Evolutionary conservation across 2,329 filamentous ascomycete genomes (phyloP), one percentile per base, ranked within the genome.

Genomic region (Nakataea oryzae): DNA sequence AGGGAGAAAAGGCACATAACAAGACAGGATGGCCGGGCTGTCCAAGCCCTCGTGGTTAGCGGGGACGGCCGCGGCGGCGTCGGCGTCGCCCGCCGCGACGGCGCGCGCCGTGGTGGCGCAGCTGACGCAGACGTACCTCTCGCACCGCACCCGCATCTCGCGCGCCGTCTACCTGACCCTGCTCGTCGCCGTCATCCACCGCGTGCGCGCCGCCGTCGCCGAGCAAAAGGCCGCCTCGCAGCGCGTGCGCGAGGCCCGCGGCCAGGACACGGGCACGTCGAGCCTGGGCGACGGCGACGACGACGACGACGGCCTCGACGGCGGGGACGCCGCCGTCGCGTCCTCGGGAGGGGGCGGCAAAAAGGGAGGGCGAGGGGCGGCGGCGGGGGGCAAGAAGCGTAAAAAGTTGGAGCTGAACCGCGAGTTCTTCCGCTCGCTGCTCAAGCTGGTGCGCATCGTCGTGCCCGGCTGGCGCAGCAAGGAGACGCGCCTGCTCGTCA

Each of bases 371-470:
- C 17, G 41, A 7, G 41, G 6, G 3, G 21, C 41, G 3, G 41
- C 8, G 17, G 54, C 54, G 12, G 54, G 27, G 50, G 54, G 71
- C 63, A 76, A 74, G 62, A 79, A 78, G 66, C 84, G 83, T 70
- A 91, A 91, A 77, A 93, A 90, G 76, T 93, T 97, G 62, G 93
- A 96, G 76, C 78, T 99, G 68, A 96, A 99, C 73, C 83, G 91
- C 70, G 93, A 97, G 65, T 86, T 86, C 75, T 84, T 86, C 73
- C 86, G 86, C 67, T 91, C 88, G 64, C 75, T 99, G 67, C 78
- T 95, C 67, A 82, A 88, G 54, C 76, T 99, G 69, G 73, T 97
- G 67, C 86, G 82, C 73, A 96, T 99, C 70, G 92, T 96, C 58
- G 87, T 99, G 65, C 95, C 95, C 0, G 89, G 92, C 58, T 96